Evolutionary conservation across 257 asterid species (phyloP), one percentile per base, ranked within the genome.

Genomic region (Leonotis leonurus): DNA sequence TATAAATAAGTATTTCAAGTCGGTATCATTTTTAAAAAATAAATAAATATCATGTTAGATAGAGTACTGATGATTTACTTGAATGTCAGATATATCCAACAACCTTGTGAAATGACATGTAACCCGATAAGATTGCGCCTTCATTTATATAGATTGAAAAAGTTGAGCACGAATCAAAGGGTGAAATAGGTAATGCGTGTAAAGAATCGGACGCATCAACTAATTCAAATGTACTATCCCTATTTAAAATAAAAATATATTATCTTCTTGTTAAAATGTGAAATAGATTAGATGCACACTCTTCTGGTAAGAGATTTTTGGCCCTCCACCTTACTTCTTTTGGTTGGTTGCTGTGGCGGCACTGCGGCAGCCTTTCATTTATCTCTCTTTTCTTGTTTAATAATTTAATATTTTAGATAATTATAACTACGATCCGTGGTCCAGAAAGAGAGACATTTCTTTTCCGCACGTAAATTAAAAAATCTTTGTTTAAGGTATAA

Each of bases 231-330:
- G 33, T 26, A 7, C 40, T 60, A 61, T 52, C 71, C 74, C 75
- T 40, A 52, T 74, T 18, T 1, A 60, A 21, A 46, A 58, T 41
- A 13, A 29, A 54, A 49, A 61, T n/a, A 75, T 14, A n/a, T 71
- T 76, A 76, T 67, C 68, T 62, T 18, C 2, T 70, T 18, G 68
- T 52, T 33, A 61, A 48, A 62, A 63, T 76, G 70, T 76, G 75
- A 67, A 59, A 40, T 6, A 30, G 35, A n/a, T n/a, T 3, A 55
- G 60, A 11, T 21, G 55, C 24, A 26, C 30, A 2, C 57, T 5
- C 5, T 17, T 4, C 6, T 43, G 57, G 54, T 37, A 49, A 9
- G 21, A 26, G 33, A 59, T 18, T 27, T 58, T 68, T 37, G 62
- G 62, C 49, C 61, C 46, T 39, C 68, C 70, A 75, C 73, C 80